Evolutionary conservation across 176 grass and related monocot genomes (phyloP).

Genomic region (Pharus latifolius): DNA sequence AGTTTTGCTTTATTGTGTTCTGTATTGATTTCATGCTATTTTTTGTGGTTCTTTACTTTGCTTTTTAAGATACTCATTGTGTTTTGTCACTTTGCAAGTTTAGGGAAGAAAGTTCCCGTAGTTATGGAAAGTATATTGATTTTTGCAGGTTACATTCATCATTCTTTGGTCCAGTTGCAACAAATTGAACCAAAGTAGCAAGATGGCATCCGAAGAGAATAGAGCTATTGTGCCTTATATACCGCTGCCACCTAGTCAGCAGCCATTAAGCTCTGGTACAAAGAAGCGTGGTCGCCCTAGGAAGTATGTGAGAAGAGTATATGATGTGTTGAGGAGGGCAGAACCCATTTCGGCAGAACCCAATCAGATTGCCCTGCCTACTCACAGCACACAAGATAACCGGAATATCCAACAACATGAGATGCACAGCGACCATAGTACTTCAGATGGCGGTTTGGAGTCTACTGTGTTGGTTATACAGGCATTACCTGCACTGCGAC

Average conservation of each 20-base stretch:
- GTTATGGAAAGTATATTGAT: background rate
- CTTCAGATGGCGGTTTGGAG: background rate
- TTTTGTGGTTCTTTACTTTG: background rate
- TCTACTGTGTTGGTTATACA: background rate
- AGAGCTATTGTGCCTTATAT: conserved; percentile 9
- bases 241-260: conserved; percentile 1
- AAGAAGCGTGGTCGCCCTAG: conserved; percentile 51
- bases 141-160: background rate
- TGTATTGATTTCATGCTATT: background rate
- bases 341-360: conserved; percentile 32
- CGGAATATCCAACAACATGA: conserved; percentile 11
- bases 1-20: background rate
- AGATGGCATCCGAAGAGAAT: conserved; percentile 32
- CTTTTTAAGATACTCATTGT: background rate
- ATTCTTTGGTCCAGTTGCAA: background rate
- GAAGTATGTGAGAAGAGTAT: conserved; percentile 12
- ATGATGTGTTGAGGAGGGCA: conserved; percentile 21
- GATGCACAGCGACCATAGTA: background rate
- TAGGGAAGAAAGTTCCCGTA: background rate
- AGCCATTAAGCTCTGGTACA: conserved; percentile 4
- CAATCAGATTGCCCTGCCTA: conserved; percentile 25
- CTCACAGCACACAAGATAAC: conserved; percentile 14
- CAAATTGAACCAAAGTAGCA: background rate
- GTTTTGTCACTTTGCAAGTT: background rate
- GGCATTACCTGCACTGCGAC: conserved; percentile 3